Evolutionary conservation across 805 yeast species (phyloP).

Genomic region (Saturnispora bothae): DNA sequence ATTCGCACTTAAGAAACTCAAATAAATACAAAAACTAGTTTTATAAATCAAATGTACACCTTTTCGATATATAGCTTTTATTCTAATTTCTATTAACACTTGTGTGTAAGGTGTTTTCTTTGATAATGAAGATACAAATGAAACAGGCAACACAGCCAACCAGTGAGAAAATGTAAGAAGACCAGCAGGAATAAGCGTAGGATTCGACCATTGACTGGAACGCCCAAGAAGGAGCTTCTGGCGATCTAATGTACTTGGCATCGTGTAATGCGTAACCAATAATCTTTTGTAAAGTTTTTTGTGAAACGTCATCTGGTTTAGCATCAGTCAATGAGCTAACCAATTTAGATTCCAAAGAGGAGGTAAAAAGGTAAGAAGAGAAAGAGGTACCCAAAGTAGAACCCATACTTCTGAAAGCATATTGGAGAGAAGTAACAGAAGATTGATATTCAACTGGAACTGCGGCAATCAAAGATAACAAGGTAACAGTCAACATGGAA

Average conservation of each 20-base stretch:
- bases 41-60: too few species aligned
- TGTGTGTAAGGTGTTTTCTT: conserved; percentile 48
- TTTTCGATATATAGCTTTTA: too few species aligned
- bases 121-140: conserved; percentile 35
- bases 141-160: conserved; percentile 31
- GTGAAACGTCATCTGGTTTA: conserved; percentile 28
- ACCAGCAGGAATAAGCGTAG: conserved; percentile 43
- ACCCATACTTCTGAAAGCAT: conserved; percentile 56
- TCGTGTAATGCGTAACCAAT: conserved; percentile 45
- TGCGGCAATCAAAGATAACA: conserved; percentile 60
- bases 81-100: conserved; percentile 32
- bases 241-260: conserved; percentile 39
- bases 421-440: conserved; percentile 55
- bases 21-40: background rate
- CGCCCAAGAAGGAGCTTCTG: conserved; percentile 42
- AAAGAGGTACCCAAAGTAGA: conserved; percentile 56
- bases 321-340: conserved; percentile 23
- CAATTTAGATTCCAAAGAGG: conserved; percentile 28
- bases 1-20: conserved; percentile 11
- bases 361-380: conserved; percentile 54
- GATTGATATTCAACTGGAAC: conserved; percentile 61
- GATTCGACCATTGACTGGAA: conserved; percentile 36
- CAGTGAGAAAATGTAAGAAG: conserved; percentile 39
- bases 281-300: conserved; percentile 30
- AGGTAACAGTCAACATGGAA: conserved; percentile 51